Base-by-base conservation (phyloP, 148 eudicot species). In the Bassia scoparia region DNA sequence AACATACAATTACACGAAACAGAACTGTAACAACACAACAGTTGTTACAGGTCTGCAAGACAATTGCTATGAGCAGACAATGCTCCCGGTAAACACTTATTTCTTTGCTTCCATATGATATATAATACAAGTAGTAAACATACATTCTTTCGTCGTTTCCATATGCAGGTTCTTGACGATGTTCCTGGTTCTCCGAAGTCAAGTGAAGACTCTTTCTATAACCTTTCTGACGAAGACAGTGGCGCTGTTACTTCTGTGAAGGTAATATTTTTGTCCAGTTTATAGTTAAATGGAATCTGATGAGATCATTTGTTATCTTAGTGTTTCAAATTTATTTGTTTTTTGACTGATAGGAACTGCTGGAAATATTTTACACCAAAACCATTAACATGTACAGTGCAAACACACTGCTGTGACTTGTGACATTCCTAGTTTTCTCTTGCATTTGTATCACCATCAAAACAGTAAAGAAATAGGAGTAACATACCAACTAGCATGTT, bases 81-180 rank as follows among this genome's bases (percentile, higher is more conserved):
- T n/a, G n/a, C n/a, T n/a, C 30, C 13, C n/a, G n/a, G 21, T 23
- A n/a, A n/a, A n/a, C n/a, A n/a, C n/a, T n/a, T n/a, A n/a, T n/a
- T n/a, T n/a, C n/a, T n/a, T n/a, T n/a, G n/a, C n/a, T n/a, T n/a
- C n/a, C n/a, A n/a, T n/a, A n/a, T n/a, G n/a, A n/a, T n/a, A n/a
- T 9, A 26, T 26, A 31, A 7, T 7, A 35, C 33, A 6, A 5
- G 23, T 38, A 71, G n/a, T 49, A 7, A 21, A n/a, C n/a, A n/a
- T n/a, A 23, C 59, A 33, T 41, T 21, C 26, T 44, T 71, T 0
- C 58, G 24, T 15, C 20, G 35, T 17, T 27, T 1, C 18, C 38
- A 21, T 38, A 60, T 64, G 44, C 66, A 77, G 80, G 67, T n/a
- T 31, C 65, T 65, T 21, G 66, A 38, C 11, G 33, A 43, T 27